Evolutionary conservation across 768 basidiomycete genomes (phyloP).

Genomic region (Lactarius hatsudake): DNA sequence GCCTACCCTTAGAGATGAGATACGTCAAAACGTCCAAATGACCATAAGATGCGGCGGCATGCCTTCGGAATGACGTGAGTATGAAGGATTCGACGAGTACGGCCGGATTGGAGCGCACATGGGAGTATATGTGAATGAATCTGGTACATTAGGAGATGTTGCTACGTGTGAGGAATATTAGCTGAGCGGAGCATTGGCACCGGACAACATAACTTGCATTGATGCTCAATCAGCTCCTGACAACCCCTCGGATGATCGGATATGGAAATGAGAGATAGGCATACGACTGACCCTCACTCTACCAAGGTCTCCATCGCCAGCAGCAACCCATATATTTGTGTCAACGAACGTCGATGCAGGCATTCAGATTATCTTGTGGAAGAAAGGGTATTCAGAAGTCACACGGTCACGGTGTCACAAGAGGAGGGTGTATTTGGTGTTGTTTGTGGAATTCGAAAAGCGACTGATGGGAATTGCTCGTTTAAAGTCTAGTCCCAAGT

Average conservation of each 20-base stretch:
- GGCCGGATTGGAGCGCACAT: slow-evolving; percentile 47
- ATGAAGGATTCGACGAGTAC: neutral
- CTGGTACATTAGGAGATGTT: slow-evolving; percentile 68
- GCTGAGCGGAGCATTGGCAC: slow-evolving; percentile 33
- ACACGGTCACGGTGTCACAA: neutral
- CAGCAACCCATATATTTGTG: slow-evolving; percentile 91
- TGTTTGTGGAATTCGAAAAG: slow-evolving; percentile 2
- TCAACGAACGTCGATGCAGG: slow-evolving; percentile 33
- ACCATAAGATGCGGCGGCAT: slow-evolving; percentile 92
- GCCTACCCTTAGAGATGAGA: slow-evolving; percentile 65
- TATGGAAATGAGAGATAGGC: slow-evolving; percentile 1
- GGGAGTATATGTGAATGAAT: slow-evolving; percentile 75
- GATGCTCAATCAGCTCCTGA: slow-evolving; percentile 39
- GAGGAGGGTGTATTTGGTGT: slow-evolving; percentile 1
- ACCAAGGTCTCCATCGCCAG: slow-evolving; percentile 83
- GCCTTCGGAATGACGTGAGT: slow-evolving; percentile 47
- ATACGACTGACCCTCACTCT: slow-evolving; percentile 56
- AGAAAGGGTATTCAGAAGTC: neutral
- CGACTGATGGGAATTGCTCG: neutral
- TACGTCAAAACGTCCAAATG: slow-evolving; percentile 75
- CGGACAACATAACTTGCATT: slow-evolving; percentile 59
- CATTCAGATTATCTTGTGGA: slow-evolving; percentile 26
- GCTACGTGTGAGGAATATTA: slow-evolving; percentile 29
- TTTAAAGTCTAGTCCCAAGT: slow-evolving; percentile 13
- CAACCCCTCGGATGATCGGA: slow-evolving; percentile 10